Evolutionary conservation across 1,284 basidiomycete genomes (phyloP), one percentile per base, ranked within the genome.

Genomic region (Mycena sp.): DNA sequence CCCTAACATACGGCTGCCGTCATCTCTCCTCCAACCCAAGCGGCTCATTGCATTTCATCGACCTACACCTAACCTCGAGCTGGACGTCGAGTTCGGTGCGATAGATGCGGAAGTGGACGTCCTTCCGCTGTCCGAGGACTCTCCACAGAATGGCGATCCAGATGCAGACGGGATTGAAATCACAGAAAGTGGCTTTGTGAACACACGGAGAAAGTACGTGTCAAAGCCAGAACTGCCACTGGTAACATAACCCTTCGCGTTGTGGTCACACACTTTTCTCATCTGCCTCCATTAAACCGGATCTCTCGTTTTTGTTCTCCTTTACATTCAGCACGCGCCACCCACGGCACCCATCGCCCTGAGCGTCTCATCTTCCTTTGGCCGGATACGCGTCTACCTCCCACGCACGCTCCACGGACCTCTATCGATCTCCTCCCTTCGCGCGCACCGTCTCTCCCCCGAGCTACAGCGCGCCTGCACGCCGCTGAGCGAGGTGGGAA

Each of bases 381-480:
- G 60, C 4, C 53, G 43, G 17, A 25, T 61, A 23, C 19, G 46
- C 23, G 21, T 61, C 38, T 61, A 32, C 32, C 37, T 61, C 4
- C 60, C 60, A 11, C 53, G 38, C 23, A 56, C 46, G 4, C 25
- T 38, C 23, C 52, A 55, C n/a, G 60, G 60, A 12, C 53, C 60
- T 29, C 53, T 61, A 38, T 32, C 29, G 17, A 26, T 61, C 46
- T 23, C 53, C 10, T 44, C 46, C 51, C n/a, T 51, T 14, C 43
- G 52, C 30, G 11, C 46, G 5, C 29, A 45, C 25, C 53, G 29
- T 40, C 40, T 61, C 45, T 61, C 60, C n/a, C 30, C 46, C 0
- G 44, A 17, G 23, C 35, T 61, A 2, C 28, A 19, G 1, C 46
- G 45, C 48, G 38, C n/a, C 12, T 50, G 53, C 32, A 29, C 46